Base-by-base conservation (phyloP, 768 basidiomycete species). In the Phlebiopsis gigantea region DNA sequence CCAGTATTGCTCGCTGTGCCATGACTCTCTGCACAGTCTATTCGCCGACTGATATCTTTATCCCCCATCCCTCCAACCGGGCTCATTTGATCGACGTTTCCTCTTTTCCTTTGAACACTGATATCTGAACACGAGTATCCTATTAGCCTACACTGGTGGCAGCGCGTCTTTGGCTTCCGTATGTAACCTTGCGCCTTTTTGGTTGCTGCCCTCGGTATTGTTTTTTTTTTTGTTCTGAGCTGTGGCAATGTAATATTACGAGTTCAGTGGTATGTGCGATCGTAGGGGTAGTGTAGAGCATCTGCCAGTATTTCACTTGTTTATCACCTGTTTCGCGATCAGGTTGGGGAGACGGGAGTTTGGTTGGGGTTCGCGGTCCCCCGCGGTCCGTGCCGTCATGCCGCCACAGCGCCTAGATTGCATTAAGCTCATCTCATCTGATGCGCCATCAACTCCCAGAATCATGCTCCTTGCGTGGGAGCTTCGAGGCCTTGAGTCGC, bases 81-180 rank as follows among this genome's bases (percentile, higher is more conserved):
- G n/a, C n/a, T n/a, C n/a, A n/a, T n/a, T n/a, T n/a, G n/a, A n/a
- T n/a, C n/a, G n/a, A 39, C 4, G n/a, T 39, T 39, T 9, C 2
- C 34, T 24, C 50, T 51, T 28, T 30, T 24, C 8, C 31, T 8
- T 26, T 30, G 50, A 51, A 48, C 47, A 30, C 29, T 39, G 3
- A 17, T 51, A 21, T 51, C 50, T 39, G 50, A 51, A 51, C 34
- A 30, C 44, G 50, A 34, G 15, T 41, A 51, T 51, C 34, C 19
- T 51, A 51, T 41, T 51, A 51, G 31, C 39, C 29, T 39, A 41
- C 39, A 34, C 50, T 51, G 50, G 50, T 51, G 50, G 50, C 50
- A 51, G 50, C 50, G 50, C 50, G 50, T 51, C 31, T 30, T 34
- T 51, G 50, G 50, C n/a, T 17, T 48, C 15, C n/a, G 17, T 34